Percentiles rank a stretch among this genome's conserved stretches.
These are phyloP conservation scores for Tolypocladium tundrense DNA, from an alignment of 2,329 filamentous ascomycete genomes.

Conservation along the genomic window DNA sequence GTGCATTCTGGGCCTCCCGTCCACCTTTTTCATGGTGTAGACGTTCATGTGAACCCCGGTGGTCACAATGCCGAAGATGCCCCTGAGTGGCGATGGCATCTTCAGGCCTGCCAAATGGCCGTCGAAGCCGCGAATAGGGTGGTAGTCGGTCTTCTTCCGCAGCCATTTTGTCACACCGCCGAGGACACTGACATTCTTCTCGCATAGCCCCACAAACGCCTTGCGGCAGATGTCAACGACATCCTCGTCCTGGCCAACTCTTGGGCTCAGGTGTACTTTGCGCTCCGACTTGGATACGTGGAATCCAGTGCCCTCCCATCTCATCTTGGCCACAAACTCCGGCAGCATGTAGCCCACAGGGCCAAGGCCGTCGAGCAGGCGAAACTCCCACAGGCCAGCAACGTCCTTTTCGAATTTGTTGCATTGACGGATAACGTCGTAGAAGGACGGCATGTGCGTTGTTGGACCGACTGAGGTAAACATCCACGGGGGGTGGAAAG, in stretches of 20 bases:
- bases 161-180: constrained; percentile 17
- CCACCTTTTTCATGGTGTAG: constrained; percentile 16
- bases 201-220: constrained; percentile 14
- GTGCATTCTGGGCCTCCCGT: constrained; percentile 10
- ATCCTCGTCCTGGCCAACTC: constrained; percentile 4
- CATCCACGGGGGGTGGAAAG: constrained; percentile 4
- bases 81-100: constrained; percentile 21
- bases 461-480: neutral
- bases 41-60: constrained; percentile 26
- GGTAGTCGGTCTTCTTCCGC: constrained; percentile 9
- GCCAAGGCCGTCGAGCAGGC: constrained; percentile 8
- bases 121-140: constrained; percentile 17
- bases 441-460: constrained; percentile 6
- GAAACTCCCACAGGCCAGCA: constrained; percentile 12
- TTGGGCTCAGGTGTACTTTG: constrained; percentile 12
- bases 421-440: constrained; percentile 12
- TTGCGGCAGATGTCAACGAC: constrained; percentile 7
- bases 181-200: constrained; percentile 14
- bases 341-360: constrained; percentile 16
- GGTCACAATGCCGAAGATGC: constrained; percentile 24
- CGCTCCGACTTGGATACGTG: constrained; percentile 4
- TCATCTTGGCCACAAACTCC: constrained; percentile 9
- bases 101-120: constrained; percentile 10
- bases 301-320: constrained; percentile 12
- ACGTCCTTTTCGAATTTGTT: constrained; percentile 15